Percentiles rank a stretch among this genome's conserved stretches.
Evolutionary conservation across 768 basidiomycete species (phyloP).

Genomic region (Tricholoma furcatifolium): DNA sequence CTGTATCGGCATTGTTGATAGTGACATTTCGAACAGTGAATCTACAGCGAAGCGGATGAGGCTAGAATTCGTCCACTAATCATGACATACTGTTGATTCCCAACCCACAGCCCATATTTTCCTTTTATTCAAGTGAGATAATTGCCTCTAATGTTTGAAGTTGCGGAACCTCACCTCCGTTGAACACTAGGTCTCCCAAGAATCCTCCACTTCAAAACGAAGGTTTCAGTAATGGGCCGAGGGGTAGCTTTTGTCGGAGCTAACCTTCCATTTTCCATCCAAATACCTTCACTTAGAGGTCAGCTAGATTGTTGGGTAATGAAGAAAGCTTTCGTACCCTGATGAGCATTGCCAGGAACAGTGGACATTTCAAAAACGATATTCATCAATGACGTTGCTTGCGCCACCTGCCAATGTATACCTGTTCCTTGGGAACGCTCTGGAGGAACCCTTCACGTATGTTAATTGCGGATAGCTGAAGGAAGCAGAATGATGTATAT

Average conservation of each 20-base stretch:
- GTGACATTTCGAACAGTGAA: constrained; percentile 67
- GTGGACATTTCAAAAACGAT: constrained; percentile 74
- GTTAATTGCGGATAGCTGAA: background rate
- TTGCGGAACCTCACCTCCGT: constrained; percentile 37
- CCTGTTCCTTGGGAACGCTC: constrained; percentile 56
- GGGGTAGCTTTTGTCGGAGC: constrained; percentile 11
- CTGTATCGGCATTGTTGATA: constrained; percentile 31
- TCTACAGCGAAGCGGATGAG: constrained; percentile 19
- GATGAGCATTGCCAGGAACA: constrained; percentile 60
- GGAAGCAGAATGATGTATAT: constrained; percentile 10
- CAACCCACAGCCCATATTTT: constrained; percentile 69
- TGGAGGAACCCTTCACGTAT: constrained; percentile 42
- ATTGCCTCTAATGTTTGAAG: background rate
- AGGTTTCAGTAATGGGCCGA: no score
- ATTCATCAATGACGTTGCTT: constrained; percentile 37
- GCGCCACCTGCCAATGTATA: constrained; percentile 80
- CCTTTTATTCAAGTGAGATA: constrained; percentile 31
- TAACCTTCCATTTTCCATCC: constrained; percentile 80
- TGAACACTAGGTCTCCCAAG: constrained; percentile 51
- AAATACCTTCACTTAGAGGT: constrained; percentile 31
- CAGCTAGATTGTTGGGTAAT: background rate
- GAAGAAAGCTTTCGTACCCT: constrained; percentile 41
- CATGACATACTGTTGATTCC: constrained; percentile 68
- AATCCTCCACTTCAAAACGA: constrained; percentile 38
- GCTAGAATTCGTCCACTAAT: background rate